phyloP scores from a whole-genome alignment of 176 grass and related monocot species.

The Phyllostachys edulis region DNA sequence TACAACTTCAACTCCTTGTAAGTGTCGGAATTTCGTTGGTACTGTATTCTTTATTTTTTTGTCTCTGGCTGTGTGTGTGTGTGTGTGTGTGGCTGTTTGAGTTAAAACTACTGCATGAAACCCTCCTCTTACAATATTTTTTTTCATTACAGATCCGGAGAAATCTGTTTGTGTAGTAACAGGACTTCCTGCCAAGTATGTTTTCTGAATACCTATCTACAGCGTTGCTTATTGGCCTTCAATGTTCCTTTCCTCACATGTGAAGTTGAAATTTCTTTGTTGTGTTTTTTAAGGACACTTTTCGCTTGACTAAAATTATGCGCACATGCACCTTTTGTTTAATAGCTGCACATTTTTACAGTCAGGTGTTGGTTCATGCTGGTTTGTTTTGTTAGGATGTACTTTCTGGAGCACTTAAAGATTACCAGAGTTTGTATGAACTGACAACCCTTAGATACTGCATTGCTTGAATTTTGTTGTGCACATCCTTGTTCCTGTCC shows the following conservation, averaged over 20 bases:
- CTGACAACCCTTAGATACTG: neutral
- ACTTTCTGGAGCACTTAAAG: neutral
- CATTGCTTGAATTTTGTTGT: constrained; percentile 7
- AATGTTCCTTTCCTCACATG: constrained; percentile 11
- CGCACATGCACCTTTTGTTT: neutral
- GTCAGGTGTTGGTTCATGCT: neutral
- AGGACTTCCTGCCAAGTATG: constrained; percentile 86
- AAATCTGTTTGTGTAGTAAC: constrained; percentile 76
- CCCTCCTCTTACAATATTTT: neutral
- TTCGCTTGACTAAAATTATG: neutral
- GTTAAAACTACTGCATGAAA: neutral
- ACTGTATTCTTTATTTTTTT: neutral
- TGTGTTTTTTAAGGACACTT: neutral
- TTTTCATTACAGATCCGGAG: constrained; percentile 60
- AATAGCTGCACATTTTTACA: neutral
- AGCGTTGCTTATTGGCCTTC: neutral
- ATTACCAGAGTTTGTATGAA: neutral
- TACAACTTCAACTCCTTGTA: constrained; percentile 66
- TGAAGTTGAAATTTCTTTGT: neutral
- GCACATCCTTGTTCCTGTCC: neutral
- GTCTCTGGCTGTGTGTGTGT: neutral
- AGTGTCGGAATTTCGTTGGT: constrained; percentile 26
- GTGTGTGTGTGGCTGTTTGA: no score
- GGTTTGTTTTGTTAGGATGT: constrained; percentile 2
- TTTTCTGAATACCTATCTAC: constrained; percentile 19